Conservation (phyloP, 1,139 yeast species). For the Sugiyamaella pinicola region DNA sequence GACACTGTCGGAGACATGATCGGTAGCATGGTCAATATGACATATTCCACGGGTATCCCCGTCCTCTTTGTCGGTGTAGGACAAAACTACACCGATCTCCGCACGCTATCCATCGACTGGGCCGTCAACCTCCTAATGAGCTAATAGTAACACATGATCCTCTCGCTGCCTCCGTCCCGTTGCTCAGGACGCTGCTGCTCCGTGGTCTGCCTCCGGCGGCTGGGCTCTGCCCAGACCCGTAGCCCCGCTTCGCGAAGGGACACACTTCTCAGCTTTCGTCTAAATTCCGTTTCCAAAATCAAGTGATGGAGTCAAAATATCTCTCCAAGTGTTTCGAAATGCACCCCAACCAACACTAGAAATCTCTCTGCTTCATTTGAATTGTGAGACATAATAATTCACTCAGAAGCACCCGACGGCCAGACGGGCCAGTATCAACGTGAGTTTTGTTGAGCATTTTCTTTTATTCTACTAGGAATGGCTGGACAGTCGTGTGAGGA, state of each 20-base stretch:
- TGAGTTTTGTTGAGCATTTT: slow-evolving; percentile 56
- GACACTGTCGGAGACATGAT: slow-evolving; percentile 97
- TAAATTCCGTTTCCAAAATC: slow-evolving; percentile 52
- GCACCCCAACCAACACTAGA: slow-evolving; percentile 49
- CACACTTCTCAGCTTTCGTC: slow-evolving; percentile 21
- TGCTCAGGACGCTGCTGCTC: no score
- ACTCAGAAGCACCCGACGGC: slow-evolving; percentile 65
- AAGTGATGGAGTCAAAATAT: slow-evolving; percentile 61
- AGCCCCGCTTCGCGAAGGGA: slow-evolving; percentile 1
- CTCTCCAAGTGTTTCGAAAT: slow-evolving; percentile 59
- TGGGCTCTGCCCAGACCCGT: slow-evolving; percentile 5
- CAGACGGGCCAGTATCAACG: slow-evolving; percentile 55
- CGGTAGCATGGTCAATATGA: slow-evolving; percentile 97
- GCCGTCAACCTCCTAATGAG: slow-evolving; percentile 85
- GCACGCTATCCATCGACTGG: slow-evolving; percentile 90
- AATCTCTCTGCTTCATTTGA: slow-evolving; percentile 74
- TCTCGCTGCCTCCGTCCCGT: neutral
- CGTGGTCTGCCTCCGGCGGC: neutral
- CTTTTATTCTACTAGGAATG: slow-evolving; percentile 59
- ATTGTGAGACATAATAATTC: slow-evolving; percentile 70
- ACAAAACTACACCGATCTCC: slow-evolving; percentile 92
- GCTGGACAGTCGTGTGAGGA: slow-evolving; percentile 34
- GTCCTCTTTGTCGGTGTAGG: slow-evolving; percentile 96
- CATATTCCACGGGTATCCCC: slow-evolving; percentile 93
- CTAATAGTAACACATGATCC: slow-evolving; percentile 30